Evolutionary conservation across 2,329 filamentous ascomycete genomes (phyloP).

Genomic region (Cladosporium sp.): DNA sequence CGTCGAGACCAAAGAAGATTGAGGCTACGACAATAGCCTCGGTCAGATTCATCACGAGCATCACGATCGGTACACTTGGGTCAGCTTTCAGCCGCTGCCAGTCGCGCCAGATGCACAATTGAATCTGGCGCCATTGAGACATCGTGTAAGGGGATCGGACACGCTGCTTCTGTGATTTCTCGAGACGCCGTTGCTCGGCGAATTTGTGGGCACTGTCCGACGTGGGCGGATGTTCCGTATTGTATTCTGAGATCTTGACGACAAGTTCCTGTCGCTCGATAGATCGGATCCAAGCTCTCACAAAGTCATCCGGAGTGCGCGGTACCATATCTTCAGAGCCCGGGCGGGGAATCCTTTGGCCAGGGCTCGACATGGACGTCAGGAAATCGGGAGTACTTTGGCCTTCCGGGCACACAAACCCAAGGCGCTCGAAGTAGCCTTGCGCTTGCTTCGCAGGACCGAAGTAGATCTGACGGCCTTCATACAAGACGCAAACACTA

Average conservation of each 20-base stretch:
- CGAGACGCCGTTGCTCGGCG: conserved; percentile 34
- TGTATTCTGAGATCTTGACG: conserved; percentile 47
- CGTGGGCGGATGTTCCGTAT: conserved; percentile 41
- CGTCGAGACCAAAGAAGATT: conserved; percentile 69
- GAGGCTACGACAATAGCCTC: conserved; percentile 71
- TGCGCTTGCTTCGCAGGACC: conserved; percentile 61
- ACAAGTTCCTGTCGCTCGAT: conserved; percentile 38
- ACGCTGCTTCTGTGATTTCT: conserved; percentile 44
- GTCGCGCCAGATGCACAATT: conserved; percentile 71
- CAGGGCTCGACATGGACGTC: conserved; percentile 61
- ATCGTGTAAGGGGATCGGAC: conserved; percentile 72
- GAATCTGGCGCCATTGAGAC: conserved; percentile 66
- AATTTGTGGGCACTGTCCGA: conserved; percentile 42
- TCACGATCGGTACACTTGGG: conserved; percentile 63
- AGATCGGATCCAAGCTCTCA: conserved; percentile 41
- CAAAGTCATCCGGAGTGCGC: conserved; percentile 64
- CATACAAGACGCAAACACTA: conserved; percentile 64
- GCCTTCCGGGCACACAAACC: conserved; percentile 66
- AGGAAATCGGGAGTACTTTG: conserved; percentile 74
- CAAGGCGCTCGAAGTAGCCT: conserved; percentile 64
- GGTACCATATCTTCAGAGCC: conserved; percentile 59
- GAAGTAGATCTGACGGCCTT: conserved; percentile 68
- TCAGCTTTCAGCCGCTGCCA: conserved; percentile 71
- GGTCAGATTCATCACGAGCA: conserved; percentile 62
- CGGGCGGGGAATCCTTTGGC: conserved; percentile 49